Evolutionary conservation across 1,139 yeast genomes (phyloP), one percentile per base, ranked within the genome.

Genomic region (Pneumocystis murina): DNA sequence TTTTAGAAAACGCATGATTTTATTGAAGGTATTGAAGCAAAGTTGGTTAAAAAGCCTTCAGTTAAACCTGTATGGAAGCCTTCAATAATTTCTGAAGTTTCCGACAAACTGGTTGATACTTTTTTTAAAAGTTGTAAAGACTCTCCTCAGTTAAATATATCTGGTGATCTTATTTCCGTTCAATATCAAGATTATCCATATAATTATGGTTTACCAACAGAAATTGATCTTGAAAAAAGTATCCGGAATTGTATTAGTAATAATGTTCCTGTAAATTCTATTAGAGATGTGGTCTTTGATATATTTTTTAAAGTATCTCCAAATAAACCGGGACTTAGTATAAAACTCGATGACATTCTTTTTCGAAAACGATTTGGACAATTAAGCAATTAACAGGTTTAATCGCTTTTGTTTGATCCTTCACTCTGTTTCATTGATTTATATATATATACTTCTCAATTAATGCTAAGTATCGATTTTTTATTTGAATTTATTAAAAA

Each of bases 21-120:
- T 72, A 84, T 81, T 64, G 86, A 84, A 74, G 91, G 96, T 70
- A 92, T 92, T 65, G 74, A 80, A 69, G 84, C 87, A 68, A 82
- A 88, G 75, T 80, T 87, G 71, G 80, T 85, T 70, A 63, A 55
- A 43, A 59, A 43, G 35, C 33, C 55, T 14, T 12, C 55, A 6
- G 55, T 48, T 48, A 14, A 6, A 48, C 55, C 55, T 12, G 33
- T 48, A 48, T 48, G 55, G 55, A 24, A 48, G 10, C 55, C 55
- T 20, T 24, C 55, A 10, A 48, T 4, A 24, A 48, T 24, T 24
- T 48, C 33, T 24, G n/a, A 48, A 12, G 55, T 48, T 48, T 12
- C 55, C 2, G 33, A 48, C 3, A 14, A 48, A 48, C 16, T 48
- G 16, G 4, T 48, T 12, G 55, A 48, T 20, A 48, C 55, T 48